A percentile compares a stretch with the other conserved stretches of the same genome.
Evolutionary conservation across 345 rosid genomes (phyloP).

Genomic region (Camelina sativa): DNA sequence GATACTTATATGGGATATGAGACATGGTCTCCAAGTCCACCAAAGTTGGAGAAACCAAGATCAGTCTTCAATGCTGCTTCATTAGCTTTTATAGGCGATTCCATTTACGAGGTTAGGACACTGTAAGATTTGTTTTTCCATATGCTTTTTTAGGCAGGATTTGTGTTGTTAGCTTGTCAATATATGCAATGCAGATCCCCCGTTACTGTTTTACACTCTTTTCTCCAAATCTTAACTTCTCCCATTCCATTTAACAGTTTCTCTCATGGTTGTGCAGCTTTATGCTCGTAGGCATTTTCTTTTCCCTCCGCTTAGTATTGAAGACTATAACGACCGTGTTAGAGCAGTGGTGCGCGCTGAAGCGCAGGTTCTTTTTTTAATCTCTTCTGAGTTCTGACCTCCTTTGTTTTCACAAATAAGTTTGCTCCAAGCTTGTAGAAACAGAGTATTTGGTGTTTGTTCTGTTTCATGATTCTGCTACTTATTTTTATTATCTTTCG

Average conservation of each 20-base stretch:
- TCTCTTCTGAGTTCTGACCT: constrained; percentile 7
- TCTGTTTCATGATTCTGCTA: constrained; percentile 5
- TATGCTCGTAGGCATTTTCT: constrained; percentile 88
- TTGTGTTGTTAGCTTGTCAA: not conserved
- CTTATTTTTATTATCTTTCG: not conserved
- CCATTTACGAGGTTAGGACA: constrained; percentile 71
- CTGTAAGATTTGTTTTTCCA: not conserved
- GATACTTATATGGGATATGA: constrained; percentile 45
- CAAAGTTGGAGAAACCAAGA: constrained; percentile 44
- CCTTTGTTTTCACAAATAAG: not conserved
- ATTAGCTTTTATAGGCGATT: constrained; percentile 59
- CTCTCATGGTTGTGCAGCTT: constrained; percentile 53
- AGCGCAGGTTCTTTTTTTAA: constrained; percentile 61
- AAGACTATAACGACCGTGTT: constrained; percentile 77
- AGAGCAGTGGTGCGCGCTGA: constrained; percentile 85
- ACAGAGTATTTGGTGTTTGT: not conserved
- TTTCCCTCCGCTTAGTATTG: constrained; percentile 81
- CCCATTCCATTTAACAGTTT: not conserved
- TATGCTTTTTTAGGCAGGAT: not conserved
- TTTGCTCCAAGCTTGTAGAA: not conserved
- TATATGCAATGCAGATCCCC: not conserved
- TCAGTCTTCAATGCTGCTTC: constrained; percentile 46
- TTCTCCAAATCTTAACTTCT: not conserved
- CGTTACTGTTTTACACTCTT: not conserved
- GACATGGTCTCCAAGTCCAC: constrained; percentile 46